Base-by-base conservation (phyloP, 495 filamentous ascomycete species). In the Tuber microsphaerosporum region DNA sequence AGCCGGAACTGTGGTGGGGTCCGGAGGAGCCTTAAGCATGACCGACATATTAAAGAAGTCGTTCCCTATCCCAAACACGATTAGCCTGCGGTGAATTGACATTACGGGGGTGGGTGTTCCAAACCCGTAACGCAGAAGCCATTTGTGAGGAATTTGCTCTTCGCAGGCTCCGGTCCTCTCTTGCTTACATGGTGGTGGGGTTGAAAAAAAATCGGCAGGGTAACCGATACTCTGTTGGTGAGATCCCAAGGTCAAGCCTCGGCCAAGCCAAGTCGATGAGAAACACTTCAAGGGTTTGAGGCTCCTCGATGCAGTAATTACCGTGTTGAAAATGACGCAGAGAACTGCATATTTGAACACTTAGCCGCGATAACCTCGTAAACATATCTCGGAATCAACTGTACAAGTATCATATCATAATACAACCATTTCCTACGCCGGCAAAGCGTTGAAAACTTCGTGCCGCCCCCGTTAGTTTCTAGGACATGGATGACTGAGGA, bases 11-110 rank as follows among this genome's bases (percentile, higher is more conserved):
- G 76, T 4, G 46, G 48, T 45, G 76, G 61, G 26, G 39, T 37
- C 42, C 73, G 72, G 43, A 43, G 42, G 42, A 75, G 39, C 51
- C 76, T 71, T 42, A 79, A 48, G 73, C 77, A 79, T 44, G 73
- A 75, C 41, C 39, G 45, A 51, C 46, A 79, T 77, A 78, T 71
- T 37, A 65, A 78, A 42, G 71, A 61, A 34, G 26, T 34, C 56
- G 56, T 19, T 65, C 56, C 26, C 56, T 65, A 65, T 65, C 26
- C 26, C 56, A 34, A 34, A 65, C 12, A 26, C 5, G 14, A 34
- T 65, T 19, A 65, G 56, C 16, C 56, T 5, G 17, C 26, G 26
- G 6, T 16, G 56, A 34, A 34, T 34, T 34, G 14, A 26, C 31
- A 65, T 34, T 19, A 1, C 14, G 26, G 26, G 4, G 56, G 6